phyloP scores from a whole-genome alignment of 768 basidiomycete species.

The Kwoniella pini region DNA sequence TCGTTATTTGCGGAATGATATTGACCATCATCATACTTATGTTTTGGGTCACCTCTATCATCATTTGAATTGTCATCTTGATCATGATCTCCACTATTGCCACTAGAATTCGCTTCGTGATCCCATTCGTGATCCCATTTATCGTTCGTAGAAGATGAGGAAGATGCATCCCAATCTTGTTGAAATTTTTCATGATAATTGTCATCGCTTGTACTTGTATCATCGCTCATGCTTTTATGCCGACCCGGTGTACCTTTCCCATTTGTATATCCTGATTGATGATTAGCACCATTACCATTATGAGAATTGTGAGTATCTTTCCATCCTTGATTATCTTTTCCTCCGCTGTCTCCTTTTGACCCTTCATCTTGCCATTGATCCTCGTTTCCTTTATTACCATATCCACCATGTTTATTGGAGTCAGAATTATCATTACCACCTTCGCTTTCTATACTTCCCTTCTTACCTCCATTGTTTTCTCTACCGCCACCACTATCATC shows the following conservation, averaged over 20 bases:
- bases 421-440: neutral
- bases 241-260: constrained; percentile 7
- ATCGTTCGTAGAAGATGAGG: neutral
- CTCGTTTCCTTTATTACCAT: neutral
- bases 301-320: neutral
- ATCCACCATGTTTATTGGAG: neutral
- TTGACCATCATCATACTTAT: neutral
- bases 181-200: neutral
- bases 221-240: neutral
- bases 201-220: neutral
- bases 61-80: neutral
- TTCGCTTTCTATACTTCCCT: neutral
- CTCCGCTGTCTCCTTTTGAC: no score
- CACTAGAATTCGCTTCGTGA: neutral
- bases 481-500: neutral
- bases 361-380: no score
- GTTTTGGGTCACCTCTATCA: neutral
- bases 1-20: neutral
- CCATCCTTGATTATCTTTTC: no score
- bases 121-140: neutral
- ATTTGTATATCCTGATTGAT: neutral
- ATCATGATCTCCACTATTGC: neutral
- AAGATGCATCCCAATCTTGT: constrained; percentile 6
- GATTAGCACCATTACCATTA: neutral
- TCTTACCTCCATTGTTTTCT: neutral